phyloP scores from a whole-genome alignment of 192 early-diverging fungal genomes.

The Coemansia sp. region DNA sequence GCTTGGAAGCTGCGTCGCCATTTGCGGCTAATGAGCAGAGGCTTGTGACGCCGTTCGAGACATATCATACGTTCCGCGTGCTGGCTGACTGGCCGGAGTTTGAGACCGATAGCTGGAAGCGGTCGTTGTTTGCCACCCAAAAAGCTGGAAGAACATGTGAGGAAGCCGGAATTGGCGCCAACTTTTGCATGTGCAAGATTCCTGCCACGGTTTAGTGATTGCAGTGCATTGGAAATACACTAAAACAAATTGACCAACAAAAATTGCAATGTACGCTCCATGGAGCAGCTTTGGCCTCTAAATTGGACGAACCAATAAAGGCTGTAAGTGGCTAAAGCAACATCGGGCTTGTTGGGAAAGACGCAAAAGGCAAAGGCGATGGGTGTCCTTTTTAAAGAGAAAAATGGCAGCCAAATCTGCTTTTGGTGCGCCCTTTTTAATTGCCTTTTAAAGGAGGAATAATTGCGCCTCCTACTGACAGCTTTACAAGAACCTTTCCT shows the following conservation, averaged over 20 bases:
- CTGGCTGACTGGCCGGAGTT: constrained; percentile 41
- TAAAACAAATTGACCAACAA: too few relatives aligned
- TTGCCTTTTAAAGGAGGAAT: background rate
- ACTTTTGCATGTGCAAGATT: constrained; percentile 38
- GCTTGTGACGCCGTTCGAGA: constrained; percentile 39
- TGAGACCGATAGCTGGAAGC: constrained; percentile 15
- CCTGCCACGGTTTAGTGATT: background rate
- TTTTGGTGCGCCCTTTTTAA: background rate
- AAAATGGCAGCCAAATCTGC: background rate
- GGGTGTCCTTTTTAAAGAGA: background rate
- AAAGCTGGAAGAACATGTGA: constrained; percentile 24
- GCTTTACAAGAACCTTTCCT: background rate
- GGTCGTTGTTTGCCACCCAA: constrained; percentile 35
- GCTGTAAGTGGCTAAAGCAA: too few relatives aligned
- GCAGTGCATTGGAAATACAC: too few relatives aligned
- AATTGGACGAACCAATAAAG: too few relatives aligned
- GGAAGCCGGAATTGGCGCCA: constrained; percentile 37
- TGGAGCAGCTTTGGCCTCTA: too few relatives aligned
- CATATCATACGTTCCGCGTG: constrained; percentile 34
- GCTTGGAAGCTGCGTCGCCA: constrained; percentile 14
- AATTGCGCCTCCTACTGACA: background rate
- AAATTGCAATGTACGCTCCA: too few relatives aligned
- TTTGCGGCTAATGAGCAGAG: constrained; percentile 42
- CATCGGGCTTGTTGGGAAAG: too few relatives aligned
- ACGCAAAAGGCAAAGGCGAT: too few relatives aligned